Percentiles rank a stretch among this genome's conserved stretches.
These are phyloP conservation scores for Aspergillus kassunensis DNA, from an alignment of 495 filamentous ascomycete genomes.

Conservation along the genomic window DNA sequence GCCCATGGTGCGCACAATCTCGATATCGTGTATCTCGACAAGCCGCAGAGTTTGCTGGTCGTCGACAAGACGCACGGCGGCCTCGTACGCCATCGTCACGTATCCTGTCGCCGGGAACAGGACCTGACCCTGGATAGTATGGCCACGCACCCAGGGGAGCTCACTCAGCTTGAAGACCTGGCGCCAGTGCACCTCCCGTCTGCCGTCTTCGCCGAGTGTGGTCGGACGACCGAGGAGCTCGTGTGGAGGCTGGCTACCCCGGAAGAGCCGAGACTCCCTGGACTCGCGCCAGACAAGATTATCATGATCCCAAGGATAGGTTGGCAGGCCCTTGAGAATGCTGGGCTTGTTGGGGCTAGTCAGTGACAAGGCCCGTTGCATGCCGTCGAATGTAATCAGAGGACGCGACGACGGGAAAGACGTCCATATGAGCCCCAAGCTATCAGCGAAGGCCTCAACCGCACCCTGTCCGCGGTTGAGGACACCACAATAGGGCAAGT, in stretches of 20 bases:
- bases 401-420: no score
- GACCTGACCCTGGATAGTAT: slow-evolving; percentile 35
- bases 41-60: slow-evolving; percentile 13
- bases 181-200: neutral
- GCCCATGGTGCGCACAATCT: slow-evolving; percentile 45
- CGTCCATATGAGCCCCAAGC: slow-evolving; percentile 34
- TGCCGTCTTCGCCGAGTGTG: neutral
- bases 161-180: slow-evolving; percentile 20
- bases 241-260: neutral
- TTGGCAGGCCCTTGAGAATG: no score
- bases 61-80: slow-evolving; percentile 14
- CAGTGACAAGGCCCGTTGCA: no score
- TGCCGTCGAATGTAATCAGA: no score
- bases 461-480: slow-evolving; percentile 37
- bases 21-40: slow-evolving; percentile 32
- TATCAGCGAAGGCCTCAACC: slow-evolving; percentile 35
- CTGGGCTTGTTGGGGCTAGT: no score
- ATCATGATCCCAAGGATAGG: no score
- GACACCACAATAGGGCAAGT: slow-evolving; percentile 37
- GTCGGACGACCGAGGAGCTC: neutral
- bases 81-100: slow-evolving; percentile 54
- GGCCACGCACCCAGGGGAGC: slow-evolving; percentile 39
- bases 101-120: slow-evolving; percentile 62
- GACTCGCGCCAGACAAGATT: slow-evolving; percentile 17
- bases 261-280: neutral